These are phyloP conservation scores for Isabelozyma gotoi DNA, from an alignment of 805 yeast species.

Conservation along the genomic window DNA sequence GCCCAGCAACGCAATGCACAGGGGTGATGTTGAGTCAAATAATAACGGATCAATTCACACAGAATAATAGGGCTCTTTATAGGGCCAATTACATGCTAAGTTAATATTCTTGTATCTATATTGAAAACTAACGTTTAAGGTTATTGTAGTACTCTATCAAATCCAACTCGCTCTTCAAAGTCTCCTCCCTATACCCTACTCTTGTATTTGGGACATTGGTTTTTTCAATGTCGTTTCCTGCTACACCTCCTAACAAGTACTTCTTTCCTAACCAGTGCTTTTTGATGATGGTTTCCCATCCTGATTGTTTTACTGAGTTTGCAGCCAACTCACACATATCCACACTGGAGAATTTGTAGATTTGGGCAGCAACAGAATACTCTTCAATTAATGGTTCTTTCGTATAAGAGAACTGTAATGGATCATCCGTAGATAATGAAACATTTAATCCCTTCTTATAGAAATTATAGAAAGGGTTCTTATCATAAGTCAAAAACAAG, in stretches of 20 bases:
- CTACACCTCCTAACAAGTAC: slow-evolving; percentile 57
- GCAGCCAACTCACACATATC: slow-evolving; percentile 97
- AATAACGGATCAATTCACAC: too few relatives aligned
- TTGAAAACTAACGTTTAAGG: background rate
- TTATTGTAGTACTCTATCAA: slow-evolving; percentile 59
- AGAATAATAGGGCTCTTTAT: too few relatives aligned
- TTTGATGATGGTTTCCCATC: slow-evolving; percentile 85
- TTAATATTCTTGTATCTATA: background rate
- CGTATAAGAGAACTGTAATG: slow-evolving; percentile 94
- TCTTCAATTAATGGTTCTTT: slow-evolving; percentile 97
- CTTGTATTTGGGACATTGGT: slow-evolving; percentile 94
- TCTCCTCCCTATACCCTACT: slow-evolving; percentile 79
- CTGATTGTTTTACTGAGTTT: slow-evolving; percentile 90
- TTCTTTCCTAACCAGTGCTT: slow-evolving; percentile 88
- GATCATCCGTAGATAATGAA: slow-evolving; percentile 95
- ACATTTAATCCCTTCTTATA: slow-evolving; percentile 94
- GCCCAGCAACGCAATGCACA: background rate
- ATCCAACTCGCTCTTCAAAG: slow-evolving; percentile 68
- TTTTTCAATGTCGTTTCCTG: slow-evolving; percentile 87
- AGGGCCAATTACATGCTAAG: too few relatives aligned
- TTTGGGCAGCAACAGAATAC: slow-evolving; percentile 97
- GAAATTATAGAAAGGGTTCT: slow-evolving; percentile 90
- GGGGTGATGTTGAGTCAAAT: background rate
- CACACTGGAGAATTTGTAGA: slow-evolving; percentile 88
- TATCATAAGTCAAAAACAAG: slow-evolving; percentile 89